Base-by-base conservation (phyloP, 2,329 filamentous ascomycete species). In the Talaromyces sp. region DNA sequence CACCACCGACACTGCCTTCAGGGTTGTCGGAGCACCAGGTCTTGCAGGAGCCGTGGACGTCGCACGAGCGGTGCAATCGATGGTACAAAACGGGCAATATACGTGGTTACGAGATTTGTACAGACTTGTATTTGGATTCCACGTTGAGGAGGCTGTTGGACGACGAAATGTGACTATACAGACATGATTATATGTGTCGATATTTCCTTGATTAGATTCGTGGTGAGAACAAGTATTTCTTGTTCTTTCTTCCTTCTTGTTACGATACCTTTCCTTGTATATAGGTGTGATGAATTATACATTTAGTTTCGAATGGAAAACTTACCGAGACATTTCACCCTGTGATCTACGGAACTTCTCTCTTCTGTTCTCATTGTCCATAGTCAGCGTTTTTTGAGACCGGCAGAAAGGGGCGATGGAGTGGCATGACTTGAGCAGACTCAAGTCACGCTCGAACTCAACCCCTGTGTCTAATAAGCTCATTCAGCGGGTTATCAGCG, bases 31-130 rank as follows among this genome's bases (percentile, higher is more conserved):
- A 4, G 68, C 73, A 2, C 72, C 75, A 10, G 72, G 73, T n/a
- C 72, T 73, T 19, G 77, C 76, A 35, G 72, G 74, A 63, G 90
- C 91, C 0, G 78, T 83, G n/a, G 93, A 97, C 70, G 87, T 96
- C 67, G 91, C 90, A 41, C 90, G 89, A 75, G 91, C 91, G 59
- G 90, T 97, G 7, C 82, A 85, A 61, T 89, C 89, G 82, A 91
- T 97, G 85, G 85, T 86, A 61, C 83, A 87, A 64, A 88, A 86
- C 33, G 84, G 87, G 64, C 87, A 93, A 71, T 95, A 95, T 76
- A 82, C 82, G 9, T 97, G 94, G 83, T 80, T 97, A 68, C 84
- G 87, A 59, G 93, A 97, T 71, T 82, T 97, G 14, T 97, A 91
- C 79, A 85, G 87, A 62, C 83, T 94, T 47, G 92, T 97, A 2